phyloP scores from a whole-genome alignment of 2,329 filamentous ascomycete genomes.

The Pestalotiopsis sp. region DNA sequence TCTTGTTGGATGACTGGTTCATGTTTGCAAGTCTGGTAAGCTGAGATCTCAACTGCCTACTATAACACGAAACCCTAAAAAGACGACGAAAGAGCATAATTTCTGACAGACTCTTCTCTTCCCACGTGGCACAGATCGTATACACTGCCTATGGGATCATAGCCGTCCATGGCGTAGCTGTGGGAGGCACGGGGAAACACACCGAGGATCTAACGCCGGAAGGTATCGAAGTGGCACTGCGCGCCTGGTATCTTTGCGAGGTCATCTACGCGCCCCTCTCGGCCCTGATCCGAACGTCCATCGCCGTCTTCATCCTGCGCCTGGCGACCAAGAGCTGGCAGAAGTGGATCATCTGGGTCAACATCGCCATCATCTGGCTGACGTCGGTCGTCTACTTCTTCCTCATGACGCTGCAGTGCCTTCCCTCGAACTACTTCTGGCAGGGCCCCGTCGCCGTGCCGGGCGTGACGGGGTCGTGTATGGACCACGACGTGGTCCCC shows the following conservation, averaged over 20 bases:
- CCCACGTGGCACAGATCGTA: constrained; percentile 25
- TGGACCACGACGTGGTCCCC: constrained; percentile 39
- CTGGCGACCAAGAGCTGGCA: constrained; percentile 36
- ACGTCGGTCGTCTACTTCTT: constrained; percentile 42
- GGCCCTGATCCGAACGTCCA: constrained; percentile 38
- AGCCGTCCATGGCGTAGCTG: constrained; percentile 31
- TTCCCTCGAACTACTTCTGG: constrained; percentile 50
- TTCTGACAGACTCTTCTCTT: no score
- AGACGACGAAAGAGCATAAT: no score
- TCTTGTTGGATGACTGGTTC: constrained; percentile 47
- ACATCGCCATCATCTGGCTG: constrained; percentile 34
- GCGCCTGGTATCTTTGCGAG: constrained; percentile 40
- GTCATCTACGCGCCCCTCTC: constrained; percentile 40
- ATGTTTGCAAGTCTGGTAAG: constrained; percentile 46
- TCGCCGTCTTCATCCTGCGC: constrained; percentile 41
- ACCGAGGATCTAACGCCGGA: constrained; percentile 19
- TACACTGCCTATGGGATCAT: constrained; percentile 34
- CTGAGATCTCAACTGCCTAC: neutral
- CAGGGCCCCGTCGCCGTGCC: constrained; percentile 28
- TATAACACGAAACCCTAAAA: neutral
- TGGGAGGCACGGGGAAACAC: constrained; percentile 29
- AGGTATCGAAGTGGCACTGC: constrained; percentile 28
- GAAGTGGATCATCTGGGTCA: constrained; percentile 32
- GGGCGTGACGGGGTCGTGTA: constrained; percentile 38
- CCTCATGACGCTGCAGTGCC: constrained; percentile 50